A percentile compares a stretch with the other conserved stretches of the same genome.
Conservation (phyloP, 2,329 filamentous ascomycete genomes). For the Coniella vitis region DNA sequence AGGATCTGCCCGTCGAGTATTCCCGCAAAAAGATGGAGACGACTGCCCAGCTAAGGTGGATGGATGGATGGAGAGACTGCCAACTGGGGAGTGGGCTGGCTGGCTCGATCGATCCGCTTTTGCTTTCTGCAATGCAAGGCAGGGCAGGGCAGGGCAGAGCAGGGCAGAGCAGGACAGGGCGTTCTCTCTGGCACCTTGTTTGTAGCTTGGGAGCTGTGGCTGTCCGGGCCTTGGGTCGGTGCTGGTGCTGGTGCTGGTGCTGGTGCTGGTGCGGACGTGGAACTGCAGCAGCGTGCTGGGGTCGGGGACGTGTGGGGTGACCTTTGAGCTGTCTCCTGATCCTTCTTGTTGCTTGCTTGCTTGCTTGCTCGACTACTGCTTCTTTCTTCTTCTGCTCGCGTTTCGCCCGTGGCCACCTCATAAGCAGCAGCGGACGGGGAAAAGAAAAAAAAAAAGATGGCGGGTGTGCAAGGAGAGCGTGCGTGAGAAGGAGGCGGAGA, state of each 20-base stretch:
- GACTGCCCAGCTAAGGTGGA: no score
- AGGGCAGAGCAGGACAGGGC: no score
- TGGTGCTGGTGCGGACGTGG: slow-evolving; percentile 20
- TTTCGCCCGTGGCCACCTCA: no score
- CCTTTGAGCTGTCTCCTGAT: no score
- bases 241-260: slow-evolving; percentile 16
- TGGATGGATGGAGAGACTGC: background rate
- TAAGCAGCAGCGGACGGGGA: no score
- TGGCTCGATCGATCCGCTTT: slow-evolving; percentile 6
- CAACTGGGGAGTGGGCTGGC: background rate
- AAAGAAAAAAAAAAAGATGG: slow-evolving; percentile 26
- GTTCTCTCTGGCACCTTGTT: no score
- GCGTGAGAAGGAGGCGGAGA: slow-evolving; percentile 33
- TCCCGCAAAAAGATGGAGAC: background rate
- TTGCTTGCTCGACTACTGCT: slow-evolving; percentile 4
- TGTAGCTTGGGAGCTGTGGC: background rate
- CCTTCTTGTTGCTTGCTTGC: no score
- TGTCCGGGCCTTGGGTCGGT: slow-evolving; percentile 17
- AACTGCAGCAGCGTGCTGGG: slow-evolving; percentile 14
- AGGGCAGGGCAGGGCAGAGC: background rate
- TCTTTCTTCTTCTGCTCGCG: background rate
- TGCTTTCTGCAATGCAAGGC: slow-evolving; percentile 9
- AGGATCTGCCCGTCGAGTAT: no score
- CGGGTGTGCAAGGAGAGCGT: slow-evolving; percentile 38
- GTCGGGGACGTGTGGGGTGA: slow-evolving; percentile 11